These are phyloP conservation scores for Thielaviopsis punctulata DNA, from an alignment of 2,329 filamentous ascomycete genomes.

Conservation along the genomic window DNA sequence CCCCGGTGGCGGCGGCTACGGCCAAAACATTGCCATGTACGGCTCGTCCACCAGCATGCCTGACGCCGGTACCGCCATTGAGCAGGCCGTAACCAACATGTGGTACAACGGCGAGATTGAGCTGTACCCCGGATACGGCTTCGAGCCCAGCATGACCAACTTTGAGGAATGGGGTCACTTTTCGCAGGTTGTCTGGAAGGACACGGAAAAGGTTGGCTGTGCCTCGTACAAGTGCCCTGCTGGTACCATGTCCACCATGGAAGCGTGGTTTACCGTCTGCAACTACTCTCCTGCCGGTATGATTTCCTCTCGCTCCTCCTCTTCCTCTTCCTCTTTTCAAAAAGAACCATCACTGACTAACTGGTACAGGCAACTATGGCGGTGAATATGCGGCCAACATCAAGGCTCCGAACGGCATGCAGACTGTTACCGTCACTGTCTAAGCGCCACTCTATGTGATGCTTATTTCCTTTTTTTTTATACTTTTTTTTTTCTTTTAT, in stretches of 20 bases:
- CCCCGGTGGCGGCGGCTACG: conserved; percentile 49
- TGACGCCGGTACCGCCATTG: conserved; percentile 30
- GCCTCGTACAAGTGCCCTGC: conserved; percentile 54
- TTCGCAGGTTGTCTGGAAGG: conserved; percentile 27
- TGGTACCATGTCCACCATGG: conserved; percentile 29
- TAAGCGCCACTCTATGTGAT: conserved; percentile 13
- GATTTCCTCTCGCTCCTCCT: background rate
- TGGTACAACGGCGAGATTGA: conserved; percentile 77
- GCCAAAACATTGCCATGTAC: conserved; percentile 77
- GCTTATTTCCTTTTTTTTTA: background rate
- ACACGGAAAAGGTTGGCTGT: conserved; percentile 23
- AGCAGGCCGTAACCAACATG: conserved; percentile 54
- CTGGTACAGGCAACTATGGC: conserved; percentile 30
- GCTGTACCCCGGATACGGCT: conserved; percentile 42
- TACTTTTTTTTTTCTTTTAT: background rate
- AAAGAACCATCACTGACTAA: conserved; percentile 12
- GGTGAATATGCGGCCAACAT: conserved; percentile 35
- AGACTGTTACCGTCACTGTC: conserved; percentile 15
- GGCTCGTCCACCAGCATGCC: conserved; percentile 24
- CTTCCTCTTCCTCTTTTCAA: background rate
- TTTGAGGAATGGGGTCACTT: conserved; percentile 48
- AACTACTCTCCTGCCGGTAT: conserved; percentile 65
- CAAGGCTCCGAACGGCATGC: conserved; percentile 20
- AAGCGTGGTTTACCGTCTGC: conserved; percentile 67
- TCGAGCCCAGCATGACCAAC: conserved; percentile 38